Conservation (phyloP, 106 monocot species). For the Triglochin maritima region DNA sequence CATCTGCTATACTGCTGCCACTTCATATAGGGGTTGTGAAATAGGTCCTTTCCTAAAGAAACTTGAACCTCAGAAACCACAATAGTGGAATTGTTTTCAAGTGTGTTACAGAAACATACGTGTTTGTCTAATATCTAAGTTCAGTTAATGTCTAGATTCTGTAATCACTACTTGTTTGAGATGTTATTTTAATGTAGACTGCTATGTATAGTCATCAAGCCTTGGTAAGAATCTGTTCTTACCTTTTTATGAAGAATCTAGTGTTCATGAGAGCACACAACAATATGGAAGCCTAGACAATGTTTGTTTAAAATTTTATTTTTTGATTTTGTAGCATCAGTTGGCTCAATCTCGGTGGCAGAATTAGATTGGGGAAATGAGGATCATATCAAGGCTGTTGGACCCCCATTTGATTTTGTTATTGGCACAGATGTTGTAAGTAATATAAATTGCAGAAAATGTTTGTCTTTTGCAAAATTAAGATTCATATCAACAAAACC, state of each 20-base stretch:
- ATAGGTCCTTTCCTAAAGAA: no score
- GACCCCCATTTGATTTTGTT: conserved; percentile 86
- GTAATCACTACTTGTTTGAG: no score
- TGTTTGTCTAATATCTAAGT: no score
- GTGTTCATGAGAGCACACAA: no score
- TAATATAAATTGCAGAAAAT: conserved; percentile 2
- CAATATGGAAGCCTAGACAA: no score
- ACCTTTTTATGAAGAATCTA: not conserved
- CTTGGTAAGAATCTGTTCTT: not conserved
- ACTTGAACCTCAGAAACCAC: no score
- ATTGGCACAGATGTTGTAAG: conserved; percentile 92
- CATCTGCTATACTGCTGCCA: no score
- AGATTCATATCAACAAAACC: no score
- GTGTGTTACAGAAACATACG: no score
- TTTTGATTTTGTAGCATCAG: conserved; percentile 21
- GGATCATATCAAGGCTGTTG: conserved; percentile 66
- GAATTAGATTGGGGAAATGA: conserved; percentile 87
- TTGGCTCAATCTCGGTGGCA: conserved; percentile 75
- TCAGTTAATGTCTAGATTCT: no score
- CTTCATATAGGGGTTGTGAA: no score
- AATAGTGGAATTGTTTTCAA: no score
- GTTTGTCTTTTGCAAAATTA: not conserved
- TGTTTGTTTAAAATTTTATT: not conserved
- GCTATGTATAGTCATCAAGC: not conserved
- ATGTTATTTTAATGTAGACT: not conserved